phyloP scores from a whole-genome alignment of 257 asterid species.

The Coffea canephora region DNA sequence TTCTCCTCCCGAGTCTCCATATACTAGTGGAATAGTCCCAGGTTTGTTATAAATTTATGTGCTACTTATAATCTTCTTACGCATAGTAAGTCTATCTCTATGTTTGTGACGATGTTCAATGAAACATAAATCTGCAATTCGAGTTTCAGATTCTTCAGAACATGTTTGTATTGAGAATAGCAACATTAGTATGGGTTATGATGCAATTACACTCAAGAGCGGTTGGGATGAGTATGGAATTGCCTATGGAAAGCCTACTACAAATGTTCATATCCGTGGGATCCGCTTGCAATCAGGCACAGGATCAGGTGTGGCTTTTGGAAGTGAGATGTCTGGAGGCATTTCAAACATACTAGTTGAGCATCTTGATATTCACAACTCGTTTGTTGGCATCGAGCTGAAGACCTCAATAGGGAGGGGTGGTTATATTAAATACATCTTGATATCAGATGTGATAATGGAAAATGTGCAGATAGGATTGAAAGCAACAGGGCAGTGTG shows the following conservation, averaged over 20 bases:
- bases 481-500: constrained; percentile 69
- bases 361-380: constrained; percentile 45
- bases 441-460: constrained; percentile 44
- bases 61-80: not conserved
- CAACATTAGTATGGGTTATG: constrained; percentile 81
- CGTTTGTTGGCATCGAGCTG: constrained; percentile 55
- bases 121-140: not conserved
- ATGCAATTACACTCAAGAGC: constrained; percentile 76
- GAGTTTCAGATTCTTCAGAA: constrained; percentile 75
- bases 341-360: constrained; percentile 65
- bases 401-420: constrained; percentile 86
- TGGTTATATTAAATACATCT: constrained; percentile 57
- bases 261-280: constrained; percentile 56
- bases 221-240: constrained; percentile 99
- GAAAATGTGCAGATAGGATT: constrained; percentile 58
- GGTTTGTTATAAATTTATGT: constrained; percentile 38
- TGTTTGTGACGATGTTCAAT: not conserved
- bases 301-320: constrained; percentile 80
- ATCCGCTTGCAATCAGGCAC: constrained; percentile 47
- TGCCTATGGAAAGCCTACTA: constrained; percentile 55
- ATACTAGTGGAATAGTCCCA: constrained; percentile 85
- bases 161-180: constrained; percentile 82
- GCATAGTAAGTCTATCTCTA: not conserved
- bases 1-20: constrained; percentile 81
- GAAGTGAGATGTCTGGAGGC: constrained; percentile 99